Evolutionary conservation across 1,139 yeast genomes (phyloP), one percentile per base, ranked within the genome.

Genomic region (Magnusiomyces sp.): DNA sequence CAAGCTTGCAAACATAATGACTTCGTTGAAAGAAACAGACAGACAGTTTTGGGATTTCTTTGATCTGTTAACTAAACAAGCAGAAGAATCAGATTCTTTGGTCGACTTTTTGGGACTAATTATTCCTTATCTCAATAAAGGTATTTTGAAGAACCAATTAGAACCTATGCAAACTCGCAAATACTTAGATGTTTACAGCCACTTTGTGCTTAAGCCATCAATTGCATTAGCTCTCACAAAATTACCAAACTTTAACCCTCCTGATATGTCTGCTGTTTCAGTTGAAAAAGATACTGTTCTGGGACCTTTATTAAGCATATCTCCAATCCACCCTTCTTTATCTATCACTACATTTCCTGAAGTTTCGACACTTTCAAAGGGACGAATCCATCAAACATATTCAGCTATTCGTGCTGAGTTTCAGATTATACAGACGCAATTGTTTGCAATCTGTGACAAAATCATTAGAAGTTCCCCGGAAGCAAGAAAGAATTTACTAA

Each of bases 231-330:
- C 74, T 1, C 75, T 89, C 56, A 73, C 87, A 1, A 70, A 76
- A 53, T 67, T 83, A 31, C 76, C 77, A 47, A 75, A 76, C 0
- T 85, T 82, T 41, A 46, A 53, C 31, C 54, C 80, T 43, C 70
- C 71, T 40, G 70, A 64, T 47, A 54, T 54, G 45, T 56, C 57
- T 45, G 67, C 84, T 1, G 68, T 75, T 11, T 75, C 75, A 44
- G 76, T 76, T 56, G 95, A 85, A 59, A 69, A 69, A 31, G 71
- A 72, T 36, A 80, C 95, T 0, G 64, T 87, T 11, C 68, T 90
- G 51, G 97, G 97, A 1, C 86, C 95, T 2, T 71, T 88, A 40
- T 74, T 88, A 53, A 72, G 82, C 51, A 67, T 88, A 19, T 86
- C 96, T 0, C 95, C 96, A 0, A 68, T 89, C 47, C 73, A 78